Evolutionary conservation across 345 rosid species (phyloP).

Genomic region (Populus nigra): DNA sequence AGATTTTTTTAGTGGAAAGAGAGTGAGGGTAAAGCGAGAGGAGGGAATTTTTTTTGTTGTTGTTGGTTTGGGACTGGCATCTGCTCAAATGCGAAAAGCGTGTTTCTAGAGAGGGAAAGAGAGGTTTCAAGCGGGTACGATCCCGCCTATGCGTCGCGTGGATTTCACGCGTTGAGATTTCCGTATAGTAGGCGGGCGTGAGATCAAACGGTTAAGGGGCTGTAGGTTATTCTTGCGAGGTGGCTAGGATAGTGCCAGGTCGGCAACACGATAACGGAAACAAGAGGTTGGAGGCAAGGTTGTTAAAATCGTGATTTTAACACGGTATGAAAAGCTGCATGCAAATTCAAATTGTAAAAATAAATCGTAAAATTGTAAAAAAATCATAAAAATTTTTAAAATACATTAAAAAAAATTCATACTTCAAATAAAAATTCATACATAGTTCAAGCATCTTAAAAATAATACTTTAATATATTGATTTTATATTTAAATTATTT

Average conservation of each 20-base stretch:
- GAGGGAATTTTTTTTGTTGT: background rate
- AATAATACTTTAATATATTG: too few species aligned
- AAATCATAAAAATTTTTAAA: too few species aligned
- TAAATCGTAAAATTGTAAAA: too few species aligned
- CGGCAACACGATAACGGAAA: background rate
- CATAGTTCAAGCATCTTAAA: too few species aligned
- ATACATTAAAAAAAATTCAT: too few species aligned
- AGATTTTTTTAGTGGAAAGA: background rate
- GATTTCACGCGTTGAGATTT: background rate
- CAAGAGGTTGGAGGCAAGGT: too few species aligned
- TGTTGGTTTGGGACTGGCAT: background rate
- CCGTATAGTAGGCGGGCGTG: background rate
- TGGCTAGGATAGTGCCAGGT: background rate
- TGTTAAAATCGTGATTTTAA: too few species aligned
- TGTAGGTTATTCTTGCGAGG: too few species aligned
- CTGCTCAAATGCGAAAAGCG: background rate
- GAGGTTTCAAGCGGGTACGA: background rate
- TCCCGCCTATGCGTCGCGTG: slow-evolving; percentile 11
- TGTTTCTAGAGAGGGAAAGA: background rate
- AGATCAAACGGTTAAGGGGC: background rate
- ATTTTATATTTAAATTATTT: too few species aligned
- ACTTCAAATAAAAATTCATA: too few species aligned
- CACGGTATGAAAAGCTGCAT: too few species aligned
- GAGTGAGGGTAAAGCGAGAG: background rate
- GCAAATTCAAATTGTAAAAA: too few species aligned